Conservation (phyloP, 2,329 filamentous ascomycete species). For the Lachnellula suecica region DNA sequence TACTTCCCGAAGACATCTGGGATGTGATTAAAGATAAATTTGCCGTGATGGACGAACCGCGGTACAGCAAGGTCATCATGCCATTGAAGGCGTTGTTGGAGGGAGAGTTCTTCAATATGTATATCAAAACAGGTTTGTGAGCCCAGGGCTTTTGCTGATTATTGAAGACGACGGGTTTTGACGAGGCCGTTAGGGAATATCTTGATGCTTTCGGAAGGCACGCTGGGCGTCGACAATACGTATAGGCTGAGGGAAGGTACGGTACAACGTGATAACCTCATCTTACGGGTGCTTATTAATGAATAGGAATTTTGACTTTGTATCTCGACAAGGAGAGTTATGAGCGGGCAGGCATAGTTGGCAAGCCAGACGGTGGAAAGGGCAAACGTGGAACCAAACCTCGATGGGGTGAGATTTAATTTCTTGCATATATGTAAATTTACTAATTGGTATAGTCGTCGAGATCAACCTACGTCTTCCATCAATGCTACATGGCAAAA, state of each 20-base stretch:
- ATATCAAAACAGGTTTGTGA: constrained; percentile 74
- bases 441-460: constrained; percentile 56
- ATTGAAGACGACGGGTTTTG: constrained; percentile 10
- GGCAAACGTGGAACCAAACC: constrained; percentile 61
- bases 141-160: too few relatives aligned
- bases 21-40: constrained; percentile 50
- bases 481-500: constrained; percentile 63
- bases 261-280: constrained; percentile 3
- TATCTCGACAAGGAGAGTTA: constrained; percentile 80
- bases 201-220: constrained; percentile 80
- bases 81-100: constrained; percentile 70
- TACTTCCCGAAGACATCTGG: constrained; percentile 67
- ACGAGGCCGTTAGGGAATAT: constrained; percentile 59
- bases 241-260: constrained; percentile 70
- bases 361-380: constrained; percentile 62
- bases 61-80: constrained; percentile 71
- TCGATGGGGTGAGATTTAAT: constrained; percentile 63
- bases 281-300: not conserved
- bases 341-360: constrained; percentile 78
- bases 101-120: constrained; percentile 76
- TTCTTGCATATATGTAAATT: constrained; percentile 9
- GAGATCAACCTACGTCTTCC: constrained; percentile 72
- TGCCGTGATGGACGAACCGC: constrained; percentile 39
- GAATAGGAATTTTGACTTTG: constrained; percentile 67
- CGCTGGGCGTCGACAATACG: constrained; percentile 66